phyloP scores from a whole-genome alignment of 805 yeast species.

The Candida silvicultrix region DNA sequence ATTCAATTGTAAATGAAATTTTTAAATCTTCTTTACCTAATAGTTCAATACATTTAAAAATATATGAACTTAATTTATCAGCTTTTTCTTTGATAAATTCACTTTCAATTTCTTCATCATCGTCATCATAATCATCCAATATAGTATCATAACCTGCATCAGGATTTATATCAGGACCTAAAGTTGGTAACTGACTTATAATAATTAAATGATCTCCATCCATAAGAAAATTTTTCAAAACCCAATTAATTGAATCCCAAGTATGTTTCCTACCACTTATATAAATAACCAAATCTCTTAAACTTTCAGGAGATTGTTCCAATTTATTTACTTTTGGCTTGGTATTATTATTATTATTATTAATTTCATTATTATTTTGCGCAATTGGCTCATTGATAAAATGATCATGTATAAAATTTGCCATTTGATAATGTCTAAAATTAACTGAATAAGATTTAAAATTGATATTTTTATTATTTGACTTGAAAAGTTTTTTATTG shows the following conservation, averaged over 20 bases:
- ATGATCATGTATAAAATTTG: slow-evolving; percentile 6
- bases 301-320: slow-evolving; percentile 9
- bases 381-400: not conserved
- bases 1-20: slow-evolving; percentile 17
- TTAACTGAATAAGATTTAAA: slow-evolving; percentile 14
- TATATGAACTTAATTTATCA: slow-evolving; percentile 9
- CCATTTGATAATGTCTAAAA: slow-evolving; percentile 14
- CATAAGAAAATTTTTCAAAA: slow-evolving; percentile 10
- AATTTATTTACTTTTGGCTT: not conserved
- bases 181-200: slow-evolving; percentile 13
- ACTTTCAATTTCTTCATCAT: slow-evolving; percentile 6
- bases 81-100: slow-evolving; percentile 10
- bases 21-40: slow-evolving; percentile 9
- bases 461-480: slow-evolving; percentile 1
- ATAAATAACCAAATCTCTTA: slow-evolving; percentile 17
- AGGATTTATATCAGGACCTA: not conserved
- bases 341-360: not conserved
- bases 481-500: slow-evolving; percentile 2
- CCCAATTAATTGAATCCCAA: slow-evolving; percentile 21
- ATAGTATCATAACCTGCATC: slow-evolving; percentile 5
- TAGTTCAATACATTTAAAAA: slow-evolving; percentile 8
- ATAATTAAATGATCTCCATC: slow-evolving; percentile 22
- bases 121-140: slow-evolving; percentile 7
- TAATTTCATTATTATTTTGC: not conserved
- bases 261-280: slow-evolving; percentile 18